Evolutionary conservation across 768 basidiomycete genomes (phyloP).

Genomic region (Ramaria sp.): DNA sequence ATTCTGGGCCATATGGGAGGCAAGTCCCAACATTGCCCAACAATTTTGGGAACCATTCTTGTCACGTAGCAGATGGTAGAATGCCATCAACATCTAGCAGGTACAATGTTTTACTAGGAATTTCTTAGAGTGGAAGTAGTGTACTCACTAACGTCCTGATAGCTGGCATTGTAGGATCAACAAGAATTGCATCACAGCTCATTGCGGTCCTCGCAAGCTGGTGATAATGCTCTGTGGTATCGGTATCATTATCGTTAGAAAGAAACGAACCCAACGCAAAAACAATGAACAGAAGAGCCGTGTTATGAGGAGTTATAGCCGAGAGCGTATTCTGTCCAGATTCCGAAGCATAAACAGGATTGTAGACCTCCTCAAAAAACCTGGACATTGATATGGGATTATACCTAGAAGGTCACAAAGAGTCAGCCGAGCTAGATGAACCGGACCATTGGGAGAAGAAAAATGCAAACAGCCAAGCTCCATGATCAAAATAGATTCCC

Average conservation of each 20-base stretch:
- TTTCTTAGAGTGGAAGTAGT: slow-evolving; percentile 22
- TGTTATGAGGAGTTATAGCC: slow-evolving; percentile 35
- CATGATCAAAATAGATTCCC: slow-evolving; percentile 56
- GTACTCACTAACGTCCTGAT: slow-evolving; percentile 46
- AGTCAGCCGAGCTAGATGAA: slow-evolving; percentile 2
- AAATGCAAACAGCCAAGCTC: slow-evolving; percentile 41
- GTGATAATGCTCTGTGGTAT: slow-evolving; percentile 53
- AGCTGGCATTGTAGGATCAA: slow-evolving; percentile 41
- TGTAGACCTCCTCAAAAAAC: slow-evolving; percentile 46
- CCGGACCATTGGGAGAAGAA: not conserved
- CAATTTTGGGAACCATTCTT: slow-evolving; percentile 32
- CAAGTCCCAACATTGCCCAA: slow-evolving; percentile 51
- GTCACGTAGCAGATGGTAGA: slow-evolving; percentile 49
- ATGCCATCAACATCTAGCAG: slow-evolving; percentile 28
- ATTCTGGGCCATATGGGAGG: slow-evolving; percentile 46
- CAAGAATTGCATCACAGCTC: slow-evolving; percentile 34
- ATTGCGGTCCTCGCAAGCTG: slow-evolving; percentile 45
- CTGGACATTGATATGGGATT: slow-evolving; percentile 41
- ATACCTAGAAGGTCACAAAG: slow-evolving; percentile 31
- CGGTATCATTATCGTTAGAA: slow-evolving; percentile 35
- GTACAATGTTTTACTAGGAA: not conserved
- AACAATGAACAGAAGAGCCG: slow-evolving; percentile 54
- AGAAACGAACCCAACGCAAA: slow-evolving; percentile 60
- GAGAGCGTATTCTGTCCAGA: not conserved
- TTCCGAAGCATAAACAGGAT: slow-evolving; percentile 33